Conservation (phyloP, 257 asterid genomes). For the Cordia subcordata region DNA sequence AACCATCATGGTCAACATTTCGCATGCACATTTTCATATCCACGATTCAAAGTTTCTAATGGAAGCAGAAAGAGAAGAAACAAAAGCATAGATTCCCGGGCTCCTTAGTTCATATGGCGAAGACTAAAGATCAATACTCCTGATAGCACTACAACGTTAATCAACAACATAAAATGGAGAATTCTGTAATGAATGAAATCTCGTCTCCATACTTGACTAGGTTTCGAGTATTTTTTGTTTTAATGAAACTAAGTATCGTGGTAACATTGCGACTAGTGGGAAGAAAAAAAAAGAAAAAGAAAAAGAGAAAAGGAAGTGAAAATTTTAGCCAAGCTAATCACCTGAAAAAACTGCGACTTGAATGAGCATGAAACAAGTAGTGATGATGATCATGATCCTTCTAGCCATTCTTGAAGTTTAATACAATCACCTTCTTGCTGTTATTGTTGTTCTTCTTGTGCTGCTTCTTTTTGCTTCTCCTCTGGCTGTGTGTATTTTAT, state of each 20-base stretch:
- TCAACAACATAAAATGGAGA: too few relatives aligned
- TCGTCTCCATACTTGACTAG: too few relatives aligned
- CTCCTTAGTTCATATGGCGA: constrained; percentile 6
- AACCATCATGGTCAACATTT: not conserved
- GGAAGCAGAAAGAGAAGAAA: constrained; percentile 10
- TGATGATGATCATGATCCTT: too few relatives aligned
- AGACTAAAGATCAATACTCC: constrained; percentile 7
- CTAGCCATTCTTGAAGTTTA: constrained; percentile 35
- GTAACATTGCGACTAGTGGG: too few relatives aligned
- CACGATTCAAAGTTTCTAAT: not conserved
- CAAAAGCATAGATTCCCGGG: constrained; percentile 2
- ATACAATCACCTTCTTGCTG: constrained; percentile 9
- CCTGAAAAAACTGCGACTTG: constrained; percentile 42
- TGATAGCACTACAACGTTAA: not conserved
- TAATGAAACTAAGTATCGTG: constrained; percentile 4
- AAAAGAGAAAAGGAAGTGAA: not conserved
- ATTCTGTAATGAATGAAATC: too few relatives aligned
- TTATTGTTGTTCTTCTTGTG: constrained; percentile 7
- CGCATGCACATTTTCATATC: not conserved
- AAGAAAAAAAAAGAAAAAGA: not conserved
- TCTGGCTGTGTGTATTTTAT: constrained; percentile 3
- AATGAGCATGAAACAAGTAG: constrained; percentile 23
- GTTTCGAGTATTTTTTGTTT: too few relatives aligned
- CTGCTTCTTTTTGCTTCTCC: constrained; percentile 1
- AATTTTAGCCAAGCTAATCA: too few relatives aligned